Percentiles rank a stretch among this genome's conserved stretches.
Conservation (phyloP, 208 protist species). For the Trypanosoma rangeli region DNA sequence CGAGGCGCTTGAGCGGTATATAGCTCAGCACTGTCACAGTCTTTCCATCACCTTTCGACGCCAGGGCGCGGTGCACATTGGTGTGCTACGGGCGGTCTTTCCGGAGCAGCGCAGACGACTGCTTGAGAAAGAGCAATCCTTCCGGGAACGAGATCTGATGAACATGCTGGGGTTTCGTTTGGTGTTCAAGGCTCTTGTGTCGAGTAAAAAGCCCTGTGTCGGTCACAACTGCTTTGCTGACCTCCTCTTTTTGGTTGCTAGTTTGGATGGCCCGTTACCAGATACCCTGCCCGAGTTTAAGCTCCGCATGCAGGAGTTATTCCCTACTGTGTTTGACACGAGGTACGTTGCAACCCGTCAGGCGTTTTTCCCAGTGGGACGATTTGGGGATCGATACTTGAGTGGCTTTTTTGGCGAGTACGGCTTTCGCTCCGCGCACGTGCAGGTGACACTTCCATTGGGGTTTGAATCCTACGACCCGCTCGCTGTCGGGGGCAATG, state of each 20-base stretch:
- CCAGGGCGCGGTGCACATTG: constrained; percentile 32
- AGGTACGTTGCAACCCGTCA: constrained; percentile 45
- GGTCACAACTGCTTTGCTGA: constrained; percentile 85
- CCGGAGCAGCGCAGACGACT: constrained; percentile 33
- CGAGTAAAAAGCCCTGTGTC: constrained; percentile 64
- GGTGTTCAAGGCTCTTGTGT: constrained; percentile 59
- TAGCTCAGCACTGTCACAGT: constrained; percentile 26
- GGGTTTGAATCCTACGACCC: constrained; percentile 67
- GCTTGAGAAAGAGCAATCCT: constrained; percentile 21
- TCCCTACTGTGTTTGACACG: constrained; percentile 74
- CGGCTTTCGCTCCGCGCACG: constrained; percentile 36
- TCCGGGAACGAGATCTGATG: constrained; percentile 33
- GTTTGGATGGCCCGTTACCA: constrained; percentile 49
- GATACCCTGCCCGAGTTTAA: constrained; percentile 48
- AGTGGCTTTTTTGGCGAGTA: constrained; percentile 59
- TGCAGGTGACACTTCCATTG: constrained; percentile 49
- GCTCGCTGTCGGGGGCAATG: constrained; percentile 31
- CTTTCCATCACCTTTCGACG: constrained; percentile 49
- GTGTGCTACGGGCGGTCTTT: constrained; percentile 36
- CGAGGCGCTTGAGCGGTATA: constrained; percentile 34
- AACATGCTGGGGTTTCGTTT: constrained; percentile 69
- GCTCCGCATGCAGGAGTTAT: constrained; percentile 34
- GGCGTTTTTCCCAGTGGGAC: constrained; percentile 37
- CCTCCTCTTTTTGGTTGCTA: constrained; percentile 62
- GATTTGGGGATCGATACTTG: constrained; percentile 46